phyloP scores from a whole-genome alignment of 495 filamentous ascomycete genomes.

The Penicillium chermesinum region DNA sequence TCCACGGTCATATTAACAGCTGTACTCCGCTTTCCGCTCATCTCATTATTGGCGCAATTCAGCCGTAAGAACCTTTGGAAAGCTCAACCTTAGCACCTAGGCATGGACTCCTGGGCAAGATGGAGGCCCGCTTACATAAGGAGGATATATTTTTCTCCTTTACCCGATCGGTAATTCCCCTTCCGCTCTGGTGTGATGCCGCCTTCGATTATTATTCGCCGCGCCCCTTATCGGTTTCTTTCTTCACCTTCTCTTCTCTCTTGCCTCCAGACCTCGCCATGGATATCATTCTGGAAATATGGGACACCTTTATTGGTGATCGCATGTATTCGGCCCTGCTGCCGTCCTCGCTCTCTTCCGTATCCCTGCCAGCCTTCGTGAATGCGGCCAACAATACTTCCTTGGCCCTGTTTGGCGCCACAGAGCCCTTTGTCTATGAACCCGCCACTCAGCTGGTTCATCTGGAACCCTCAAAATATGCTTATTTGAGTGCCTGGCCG shows the following conservation, averaged over 20 bases:
- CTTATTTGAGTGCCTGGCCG: slow-evolving; percentile 74
- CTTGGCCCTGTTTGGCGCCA: slow-evolving; percentile 38
- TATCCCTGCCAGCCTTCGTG: slow-evolving; percentile 36
- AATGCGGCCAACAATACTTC: slow-evolving; percentile 36
- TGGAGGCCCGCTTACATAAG: background rate
- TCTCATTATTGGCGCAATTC: too few species aligned
- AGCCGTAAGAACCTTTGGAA: too few species aligned
- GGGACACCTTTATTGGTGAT: slow-evolving; percentile 82
- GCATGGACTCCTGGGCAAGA: background rate
- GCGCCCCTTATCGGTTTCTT: slow-evolving; percentile 4
- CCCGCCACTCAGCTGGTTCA: slow-evolving; percentile 68
- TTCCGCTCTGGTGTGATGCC: slow-evolving; percentile 43
- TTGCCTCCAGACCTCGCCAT: slow-evolving; percentile 44
- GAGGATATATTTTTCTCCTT: background rate
- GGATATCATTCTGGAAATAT: slow-evolving; percentile 86
- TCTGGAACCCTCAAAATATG: slow-evolving; percentile 67
- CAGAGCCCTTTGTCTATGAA: slow-evolving; percentile 55
- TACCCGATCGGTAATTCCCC: slow-evolving; percentile 23
- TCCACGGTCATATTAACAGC: too few species aligned
- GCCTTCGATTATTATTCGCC: slow-evolving; percentile 26
- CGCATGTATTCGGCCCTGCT: slow-evolving; percentile 67
- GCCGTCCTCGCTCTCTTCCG: slow-evolving; percentile 53
- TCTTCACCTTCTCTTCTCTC: slow-evolving; percentile 9
- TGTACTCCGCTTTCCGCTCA: too few species aligned
- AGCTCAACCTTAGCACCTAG: too few species aligned